Evolutionary conservation across 306 rosid species (phyloP).

Genomic region (Rosa rugosa): DNA sequence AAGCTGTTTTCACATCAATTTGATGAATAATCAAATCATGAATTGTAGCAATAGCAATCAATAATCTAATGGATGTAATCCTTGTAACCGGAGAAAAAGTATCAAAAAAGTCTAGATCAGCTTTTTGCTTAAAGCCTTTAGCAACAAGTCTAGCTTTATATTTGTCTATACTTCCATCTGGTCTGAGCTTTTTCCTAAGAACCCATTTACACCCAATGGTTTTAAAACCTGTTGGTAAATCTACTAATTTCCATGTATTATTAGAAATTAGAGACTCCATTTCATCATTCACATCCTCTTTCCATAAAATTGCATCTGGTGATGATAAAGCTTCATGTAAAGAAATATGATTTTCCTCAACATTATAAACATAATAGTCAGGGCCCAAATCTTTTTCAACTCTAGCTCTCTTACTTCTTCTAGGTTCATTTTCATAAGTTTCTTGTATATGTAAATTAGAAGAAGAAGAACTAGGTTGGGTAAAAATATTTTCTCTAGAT

Average conservation of each 20-base stretch:
- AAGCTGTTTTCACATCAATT: neutral
- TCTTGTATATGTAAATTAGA: neutral
- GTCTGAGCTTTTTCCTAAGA: neutral
- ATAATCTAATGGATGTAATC: neutral
- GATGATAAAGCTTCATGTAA: neutral
- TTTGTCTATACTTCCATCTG: neutral
- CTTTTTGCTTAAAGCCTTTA: neutral
- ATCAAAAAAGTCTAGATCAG: neutral
- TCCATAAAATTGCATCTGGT: neutral
- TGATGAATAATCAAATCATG: neutral
- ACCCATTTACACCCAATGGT: neutral
- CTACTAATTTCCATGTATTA: neutral
- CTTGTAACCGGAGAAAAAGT: neutral
- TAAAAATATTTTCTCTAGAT: neutral
- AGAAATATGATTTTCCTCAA: neutral
- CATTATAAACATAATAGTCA: neutral
- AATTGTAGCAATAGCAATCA: neutral
- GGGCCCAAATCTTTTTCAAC: neutral
- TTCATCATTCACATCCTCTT: neutral
- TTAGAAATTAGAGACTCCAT: neutral
- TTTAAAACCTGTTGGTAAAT: neutral
- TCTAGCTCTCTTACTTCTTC: neutral
- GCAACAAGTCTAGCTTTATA: conserved; percentile 5
- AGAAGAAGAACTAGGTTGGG: neutral
- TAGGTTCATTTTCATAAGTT: neutral